phyloP scores from a whole-genome alignment of 2,329 filamentous ascomycete genomes.

The Fusarium guadeloupense region DNA sequence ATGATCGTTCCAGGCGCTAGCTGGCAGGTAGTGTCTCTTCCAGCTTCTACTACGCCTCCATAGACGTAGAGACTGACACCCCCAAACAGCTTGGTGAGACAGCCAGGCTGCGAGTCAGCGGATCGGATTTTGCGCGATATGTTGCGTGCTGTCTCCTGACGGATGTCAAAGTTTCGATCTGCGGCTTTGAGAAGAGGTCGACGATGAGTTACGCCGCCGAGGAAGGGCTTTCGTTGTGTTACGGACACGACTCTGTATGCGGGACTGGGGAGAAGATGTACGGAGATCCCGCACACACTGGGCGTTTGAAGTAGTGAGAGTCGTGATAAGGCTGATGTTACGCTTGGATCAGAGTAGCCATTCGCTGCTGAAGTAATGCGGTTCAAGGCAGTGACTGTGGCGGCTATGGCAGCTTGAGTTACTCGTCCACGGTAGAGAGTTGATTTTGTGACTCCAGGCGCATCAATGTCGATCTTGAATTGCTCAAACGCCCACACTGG shows the following conservation, averaged over 20 bases:
- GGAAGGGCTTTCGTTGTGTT: constrained; percentile 9
- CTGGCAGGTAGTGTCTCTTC: background rate
- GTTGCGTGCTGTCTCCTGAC: constrained; percentile 1
- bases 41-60: constrained; percentile 11
- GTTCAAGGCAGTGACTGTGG: constrained; percentile 11
- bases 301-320: background rate
- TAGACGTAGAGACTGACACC: constrained; percentile 21
- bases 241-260: constrained; percentile 1
- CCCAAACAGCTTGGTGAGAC: constrained; percentile 13
- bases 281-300: background rate
- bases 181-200: constrained; percentile 19
- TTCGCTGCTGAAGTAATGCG: constrained; percentile 7
- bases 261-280: background rate
- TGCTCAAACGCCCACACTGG: constrained; percentile 33
- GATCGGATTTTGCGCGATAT: constrained; percentile 29
- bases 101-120: constrained; percentile 29
- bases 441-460: constrained; percentile 19
- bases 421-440: constrained; percentile 20
- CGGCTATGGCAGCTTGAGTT: constrained; percentile 17
- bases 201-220: constrained; percentile 3
- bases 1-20: constrained; percentile 1
- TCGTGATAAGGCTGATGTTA: background rate
- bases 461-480: constrained; percentile 23
- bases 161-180: constrained; percentile 11
- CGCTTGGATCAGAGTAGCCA: background rate